Evolutionary conservation across 495 filamentous ascomycete genomes (phyloP), one percentile per base, ranked within the genome.

Genomic region (Tuber borchii): DNA sequence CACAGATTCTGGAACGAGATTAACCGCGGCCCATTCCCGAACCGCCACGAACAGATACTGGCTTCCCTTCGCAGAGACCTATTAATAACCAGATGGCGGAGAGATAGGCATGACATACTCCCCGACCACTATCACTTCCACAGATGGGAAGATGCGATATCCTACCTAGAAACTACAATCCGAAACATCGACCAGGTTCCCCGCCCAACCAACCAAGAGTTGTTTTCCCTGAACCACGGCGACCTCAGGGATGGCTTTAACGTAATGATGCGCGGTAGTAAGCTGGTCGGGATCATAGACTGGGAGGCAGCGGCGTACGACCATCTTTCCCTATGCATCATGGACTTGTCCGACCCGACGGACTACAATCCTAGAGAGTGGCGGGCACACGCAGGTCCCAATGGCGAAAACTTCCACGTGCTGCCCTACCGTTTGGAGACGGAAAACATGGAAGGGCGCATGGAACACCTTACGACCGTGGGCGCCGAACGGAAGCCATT

Each of bases 221-320:
- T 17, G 8, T 65, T 65, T 34, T 46, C 46, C n/a, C 14, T 78
- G 34, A 45, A n/a, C 7, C 76, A 78, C 56, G 44, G 56, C 12
- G 76, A 78, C 45, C 69, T 78, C 14, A 1, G 9, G 2, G n/a
- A 4, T 14, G 76, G 76, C 26, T 77, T 40, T 12, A 78, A 78
- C 34, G 39, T 70, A 4, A 46, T 51, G 22, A 0, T 77, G 26
- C 72, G 46, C 39, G 70, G 34, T 20, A n/a, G 51, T 6, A 77
- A 78, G 70, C 17, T 78, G 16, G 31, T 12, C 20, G 51, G 37
- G n/a, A n/a, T 78, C 71, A 71, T 78, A 37, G 75, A 78, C 43
- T 78, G 76, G 76, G 76, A 77, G 70, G 39, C 69, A 34, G 76
- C 75, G 0, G 4, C 26, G 14, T 65, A 65, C 56, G 31, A 31